Conservation (phyloP, 352 stramenopile species). For the Achlya hypogyna region DNA sequence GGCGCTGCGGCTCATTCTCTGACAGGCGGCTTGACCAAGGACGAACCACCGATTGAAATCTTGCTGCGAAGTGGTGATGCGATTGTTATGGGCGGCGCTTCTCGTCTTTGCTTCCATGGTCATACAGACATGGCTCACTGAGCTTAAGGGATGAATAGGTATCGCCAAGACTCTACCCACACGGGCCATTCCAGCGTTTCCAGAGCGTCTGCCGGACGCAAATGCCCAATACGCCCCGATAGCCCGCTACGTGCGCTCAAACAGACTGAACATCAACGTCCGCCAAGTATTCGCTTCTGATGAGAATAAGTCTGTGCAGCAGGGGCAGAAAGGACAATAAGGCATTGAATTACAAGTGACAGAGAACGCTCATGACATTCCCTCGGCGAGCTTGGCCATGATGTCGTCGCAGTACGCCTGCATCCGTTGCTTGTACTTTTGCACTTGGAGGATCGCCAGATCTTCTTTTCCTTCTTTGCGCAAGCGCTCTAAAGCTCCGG, state of each 20-base stretch:
- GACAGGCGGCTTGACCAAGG: conserved; percentile 38
- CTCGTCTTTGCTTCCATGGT: conserved; percentile 62
- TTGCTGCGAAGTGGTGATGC: conserved; percentile 64
- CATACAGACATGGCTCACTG: conserved; percentile 26
- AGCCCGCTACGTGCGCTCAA: conserved; percentile 36
- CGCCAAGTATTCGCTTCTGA: conserved; percentile 71
- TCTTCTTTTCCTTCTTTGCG: conserved; percentile 12
- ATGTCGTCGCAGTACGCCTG: conserved; percentile 7
- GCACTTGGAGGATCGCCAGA: neutral
- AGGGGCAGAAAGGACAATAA: neutral
- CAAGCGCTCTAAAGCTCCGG: neutral
- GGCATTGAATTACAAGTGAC: neutral
- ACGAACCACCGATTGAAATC: conserved; percentile 46
- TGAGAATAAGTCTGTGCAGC: too few species aligned
- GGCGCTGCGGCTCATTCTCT: neutral
- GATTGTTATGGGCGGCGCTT: conserved; percentile 46
- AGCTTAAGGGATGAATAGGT: conserved; percentile 21
- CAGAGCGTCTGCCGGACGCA: neutral
- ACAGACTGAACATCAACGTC: conserved; percentile 78
- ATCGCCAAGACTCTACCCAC: neutral
- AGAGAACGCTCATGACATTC: neutral
- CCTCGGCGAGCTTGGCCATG: neutral
- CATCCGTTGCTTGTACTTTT: conserved; percentile 1
- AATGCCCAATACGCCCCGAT: conserved; percentile 35
- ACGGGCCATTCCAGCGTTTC: neutral